phyloP scores from a whole-genome alignment of 805 yeast genomes.

The Ogataea glucozyma region DNA sequence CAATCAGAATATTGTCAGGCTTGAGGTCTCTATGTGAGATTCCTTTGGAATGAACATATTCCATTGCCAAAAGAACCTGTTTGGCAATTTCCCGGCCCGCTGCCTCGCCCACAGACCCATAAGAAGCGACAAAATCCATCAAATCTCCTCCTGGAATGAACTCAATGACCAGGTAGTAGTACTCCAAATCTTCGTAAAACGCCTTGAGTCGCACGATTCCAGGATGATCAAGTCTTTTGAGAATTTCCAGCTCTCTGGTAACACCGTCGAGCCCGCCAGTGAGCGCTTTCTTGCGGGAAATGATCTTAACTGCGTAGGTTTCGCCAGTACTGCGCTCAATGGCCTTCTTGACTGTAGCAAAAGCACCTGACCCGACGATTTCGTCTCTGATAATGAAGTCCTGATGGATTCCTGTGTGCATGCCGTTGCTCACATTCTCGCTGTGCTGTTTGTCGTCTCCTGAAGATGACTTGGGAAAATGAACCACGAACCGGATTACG shows the following conservation, averaged over 20 bases:
- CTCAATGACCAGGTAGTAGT: conserved; percentile 91
- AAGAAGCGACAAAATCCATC: conserved; percentile 94
- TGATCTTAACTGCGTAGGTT: conserved; percentile 88
- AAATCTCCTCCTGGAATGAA: conserved; percentile 95
- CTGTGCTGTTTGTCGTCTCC: conserved; percentile 19
- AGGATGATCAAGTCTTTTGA: conserved; percentile 77
- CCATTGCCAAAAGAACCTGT: conserved; percentile 81
- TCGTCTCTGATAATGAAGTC: conserved; percentile 79
- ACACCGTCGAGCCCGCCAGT: conserved; percentile 81
- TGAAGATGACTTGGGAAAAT: conserved; percentile 42
- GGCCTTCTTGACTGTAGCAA: conserved; percentile 92
- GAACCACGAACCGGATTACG: conserved; percentile 51
- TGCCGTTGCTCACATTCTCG: conserved; percentile 21
- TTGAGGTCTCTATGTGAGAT: conserved; percentile 96
- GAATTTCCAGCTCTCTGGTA: conserved; percentile 79
- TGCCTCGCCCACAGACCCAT: conserved; percentile 89
- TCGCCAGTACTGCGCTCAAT: conserved; percentile 83
- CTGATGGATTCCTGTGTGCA: conserved; percentile 30
- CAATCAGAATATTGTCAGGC: conserved; percentile 92
- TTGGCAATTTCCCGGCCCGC: conserved; percentile 84
- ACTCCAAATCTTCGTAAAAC: conserved; percentile 78
- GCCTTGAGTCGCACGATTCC: conserved; percentile 82
- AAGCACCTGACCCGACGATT: conserved; percentile 96
- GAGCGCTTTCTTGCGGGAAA: conserved; percentile 74
- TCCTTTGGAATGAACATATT: conserved; percentile 84